Base-by-base conservation (phyloP, 495 filamentous ascomycete species). In the Penicillium odoratum region DNA sequence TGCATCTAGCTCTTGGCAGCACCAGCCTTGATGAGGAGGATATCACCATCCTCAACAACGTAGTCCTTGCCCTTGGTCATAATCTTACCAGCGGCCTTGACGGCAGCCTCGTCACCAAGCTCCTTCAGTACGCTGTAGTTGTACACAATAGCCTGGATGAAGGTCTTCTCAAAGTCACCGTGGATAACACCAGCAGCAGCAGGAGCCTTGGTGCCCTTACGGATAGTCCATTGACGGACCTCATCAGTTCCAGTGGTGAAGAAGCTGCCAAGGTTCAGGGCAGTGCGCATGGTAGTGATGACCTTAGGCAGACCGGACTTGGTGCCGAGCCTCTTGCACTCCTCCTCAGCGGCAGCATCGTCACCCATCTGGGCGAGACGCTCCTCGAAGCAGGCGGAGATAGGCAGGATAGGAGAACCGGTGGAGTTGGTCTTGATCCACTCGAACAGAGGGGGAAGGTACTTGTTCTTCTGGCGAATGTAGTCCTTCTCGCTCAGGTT, bases 61-160 rank as follows among this genome's bases (percentile, higher is more conserved):
- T 99, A 97, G 46, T 99, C 95, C 80, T 99, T 99, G 62, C 95
- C 95, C 82, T 98, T 99, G 58, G 95, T 98, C 87, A 97, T 88
- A 53, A 98, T 69, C 80, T 99, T 99, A 61, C 95, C 95, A 65
- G 89, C 91, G 18, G 95, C 86, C 81, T 91, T 96, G 58, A 97
- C 89, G 51, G 85, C 83, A 18, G 83, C 80, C 76, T 99, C 95
- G 69, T 96, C 92, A 30, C 92, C 93, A 33, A 88, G 77, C 75
- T 96, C 93, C 75, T 86, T 89, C 49, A 98, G 79, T 7, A 81
- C 73, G 26, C 63, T 76, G 77, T 85, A 98, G 78, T 95, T 97
- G 77, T 81, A 97, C 46, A 96, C 89, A 58, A 99, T 81, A 31
- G 82, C 90, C 78, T 99, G 95, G 64, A 99, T 99, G 78, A 99